These are phyloP conservation scores for Coemansia pectinata DNA, from an alignment of 192 early-diverging fungal genomes.

Conservation along the genomic window DNA sequence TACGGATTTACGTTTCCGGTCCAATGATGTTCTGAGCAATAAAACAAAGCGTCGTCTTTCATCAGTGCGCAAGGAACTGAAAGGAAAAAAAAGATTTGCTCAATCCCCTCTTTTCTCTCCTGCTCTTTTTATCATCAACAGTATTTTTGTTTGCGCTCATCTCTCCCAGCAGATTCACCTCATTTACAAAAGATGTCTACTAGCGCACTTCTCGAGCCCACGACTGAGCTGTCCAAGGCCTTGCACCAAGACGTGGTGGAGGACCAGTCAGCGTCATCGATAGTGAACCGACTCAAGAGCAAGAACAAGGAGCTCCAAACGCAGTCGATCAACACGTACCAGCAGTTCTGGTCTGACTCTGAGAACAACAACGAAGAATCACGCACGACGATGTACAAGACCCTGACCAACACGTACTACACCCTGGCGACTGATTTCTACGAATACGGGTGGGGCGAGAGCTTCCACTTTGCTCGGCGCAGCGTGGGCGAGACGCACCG, in stretches of 20 bases:
- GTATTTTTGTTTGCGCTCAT: background rate
- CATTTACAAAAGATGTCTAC: conserved; percentile 8
- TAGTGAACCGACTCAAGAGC: conserved; percentile 42
- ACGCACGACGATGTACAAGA: conserved; percentile 63
- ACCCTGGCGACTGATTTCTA: conserved; percentile 85
- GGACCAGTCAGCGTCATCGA: conserved; percentile 35
- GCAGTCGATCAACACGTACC: conserved; percentile 68
- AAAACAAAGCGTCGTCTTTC: background rate
- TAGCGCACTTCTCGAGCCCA: conserved; percentile 44
- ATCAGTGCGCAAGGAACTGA: background rate
- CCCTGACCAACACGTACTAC: conserved; percentile 79
- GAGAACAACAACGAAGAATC: conserved; percentile 64
- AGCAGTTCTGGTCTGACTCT: conserved; percentile 67
- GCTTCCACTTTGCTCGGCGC: conserved; percentile 92
- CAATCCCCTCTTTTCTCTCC: background rate
- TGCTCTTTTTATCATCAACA: background rate
- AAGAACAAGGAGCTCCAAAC: conserved; percentile 72
- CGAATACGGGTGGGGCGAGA: conserved; percentile 85
- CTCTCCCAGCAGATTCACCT: background rate
- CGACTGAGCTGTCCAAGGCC: conserved; percentile 51
- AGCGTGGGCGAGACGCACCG: conserved; percentile 74
- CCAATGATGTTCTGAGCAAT: background rate
- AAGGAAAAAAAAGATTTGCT: background rate
- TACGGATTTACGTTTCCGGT: background rate
- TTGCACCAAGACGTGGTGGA: conserved; percentile 48